Percentiles rank a stretch among this genome's conserved stretches.
phyloP scores from a whole-genome alignment of 169 alveolate species.

The Plasmodium cynomolgi region DNA sequence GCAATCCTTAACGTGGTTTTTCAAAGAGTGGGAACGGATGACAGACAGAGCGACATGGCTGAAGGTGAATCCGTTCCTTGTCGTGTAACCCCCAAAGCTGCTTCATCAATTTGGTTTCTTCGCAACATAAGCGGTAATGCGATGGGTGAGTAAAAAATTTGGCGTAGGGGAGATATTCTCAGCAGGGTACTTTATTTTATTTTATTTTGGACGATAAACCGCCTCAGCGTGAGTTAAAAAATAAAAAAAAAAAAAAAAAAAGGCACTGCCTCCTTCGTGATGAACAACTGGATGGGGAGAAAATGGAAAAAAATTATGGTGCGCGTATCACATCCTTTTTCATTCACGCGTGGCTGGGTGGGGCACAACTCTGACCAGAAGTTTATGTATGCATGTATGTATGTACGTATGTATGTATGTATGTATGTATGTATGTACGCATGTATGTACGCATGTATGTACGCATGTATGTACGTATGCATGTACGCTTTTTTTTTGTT shows the following conservation, averaged over 20 bases:
- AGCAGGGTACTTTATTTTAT: background rate
- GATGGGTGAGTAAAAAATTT: too few species aligned
- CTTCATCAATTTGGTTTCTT: background rate
- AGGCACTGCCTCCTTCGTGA: background rate
- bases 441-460: background rate
- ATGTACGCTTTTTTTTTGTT: background rate
- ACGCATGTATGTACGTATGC: too few species aligned
- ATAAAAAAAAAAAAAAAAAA: too few species aligned
- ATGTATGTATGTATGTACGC: background rate
- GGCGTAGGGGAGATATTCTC: background rate
- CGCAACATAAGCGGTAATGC: background rate
- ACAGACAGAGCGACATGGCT: background rate
- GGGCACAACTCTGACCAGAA: background rate
- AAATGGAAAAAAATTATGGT: background rate
- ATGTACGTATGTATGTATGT: too few species aligned
- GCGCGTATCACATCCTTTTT: background rate
- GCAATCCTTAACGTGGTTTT: background rate
- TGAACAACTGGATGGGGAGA: background rate
- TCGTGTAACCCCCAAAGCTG: background rate
- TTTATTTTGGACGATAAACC: background rate
- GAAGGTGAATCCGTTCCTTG: background rate
- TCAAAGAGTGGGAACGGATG: background rate
- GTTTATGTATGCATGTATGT: background rate
- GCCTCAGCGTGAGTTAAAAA: background rate
- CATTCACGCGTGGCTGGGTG: background rate